phyloP scores from a whole-genome alignment of 192 early-diverging fungal genomes.

The Geosiphon pyriformis region DNA sequence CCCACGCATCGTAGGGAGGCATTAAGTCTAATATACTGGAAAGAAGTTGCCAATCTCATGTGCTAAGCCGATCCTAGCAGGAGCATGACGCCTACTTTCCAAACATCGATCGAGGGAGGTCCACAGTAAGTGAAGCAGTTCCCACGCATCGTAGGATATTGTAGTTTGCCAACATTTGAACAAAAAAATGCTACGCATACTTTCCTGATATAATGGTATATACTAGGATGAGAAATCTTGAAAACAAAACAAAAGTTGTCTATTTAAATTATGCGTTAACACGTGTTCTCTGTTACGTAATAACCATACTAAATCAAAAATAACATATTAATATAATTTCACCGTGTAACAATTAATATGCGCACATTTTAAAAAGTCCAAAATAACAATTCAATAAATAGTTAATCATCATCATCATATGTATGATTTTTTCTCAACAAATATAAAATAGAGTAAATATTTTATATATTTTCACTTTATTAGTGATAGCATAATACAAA shows the following conservation, averaged over 20 bases:
- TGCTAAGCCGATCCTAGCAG: conserved; percentile 12
- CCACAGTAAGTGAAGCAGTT: conserved; percentile 13
- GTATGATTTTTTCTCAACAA: too few relatives aligned
- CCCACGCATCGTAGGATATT: conserved; percentile 15
- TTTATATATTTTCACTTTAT: too few relatives aligned
- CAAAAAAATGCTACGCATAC: background rate
- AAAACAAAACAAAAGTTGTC: background rate
- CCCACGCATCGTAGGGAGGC: conserved; percentile 9
- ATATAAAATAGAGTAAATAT: too few relatives aligned
- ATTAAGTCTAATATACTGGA: conserved; percentile 13
- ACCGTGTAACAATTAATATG: too few relatives aligned
- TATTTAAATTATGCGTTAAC: too few relatives aligned
- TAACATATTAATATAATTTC: too few relatives aligned
- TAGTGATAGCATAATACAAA: too few relatives aligned
- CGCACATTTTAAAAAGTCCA: too few relatives aligned
- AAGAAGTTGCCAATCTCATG: conserved; percentile 9
- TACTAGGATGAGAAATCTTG: background rate
- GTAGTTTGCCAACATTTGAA: conserved; percentile 5
- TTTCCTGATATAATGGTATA: conserved; percentile 9
- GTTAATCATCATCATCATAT: too few relatives aligned
- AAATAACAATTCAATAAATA: too few relatives aligned
- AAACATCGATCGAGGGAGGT: conserved; percentile 12
- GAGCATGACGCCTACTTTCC: conserved; percentile 14
- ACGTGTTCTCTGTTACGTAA: too few relatives aligned
- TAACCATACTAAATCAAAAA: too few relatives aligned